Evolutionary conservation across 2,329 filamentous ascomycete genomes (phyloP), one percentile per base, ranked within the genome.

Genomic region (Hypoxylon sp.): DNA sequence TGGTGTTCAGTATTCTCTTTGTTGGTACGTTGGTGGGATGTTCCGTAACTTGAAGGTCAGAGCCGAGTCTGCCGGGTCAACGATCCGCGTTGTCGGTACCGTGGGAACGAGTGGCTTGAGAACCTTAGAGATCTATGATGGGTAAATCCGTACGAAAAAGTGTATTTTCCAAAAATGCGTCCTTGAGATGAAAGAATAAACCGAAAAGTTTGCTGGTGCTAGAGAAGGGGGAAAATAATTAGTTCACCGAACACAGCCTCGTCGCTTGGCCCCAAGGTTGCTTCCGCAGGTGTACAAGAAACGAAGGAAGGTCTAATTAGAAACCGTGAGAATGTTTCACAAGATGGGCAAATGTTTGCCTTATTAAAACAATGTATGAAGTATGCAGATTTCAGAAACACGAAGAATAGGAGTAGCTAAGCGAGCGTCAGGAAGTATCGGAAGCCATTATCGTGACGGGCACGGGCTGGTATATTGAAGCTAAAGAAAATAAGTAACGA

Each of bases 221-320:
- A 64, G 35, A 46, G n/a, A 6, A 17, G 17, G 25, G 46, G 56
- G 48, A 51, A 60, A 46, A 49, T 40, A 61, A 54, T 59, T 49
- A 60, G 42, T 67, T 58, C 51, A 31, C 55, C 40, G 35, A 61
- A 50, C 67, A 70, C 60, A 64, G 67, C 67, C 67, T 70, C 67
- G 56, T 13, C 63, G 22, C 42, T 61, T 35, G 20, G 20, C 20
- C 27, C 25, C 22, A 44, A 58, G 37, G 14, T 37, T 40, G 31
- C 6, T 58, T 54, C 30, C 46, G 48, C 40, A 59, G 14, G 13
- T 50, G 30, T 31, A 57, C 33, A 37, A 37, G 20, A 54, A 57
- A 58, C 44, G 40, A 49, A 51, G 50, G 54, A 44, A 14, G 13
- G 22, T 54, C 13, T 64, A 50, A 49, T 61, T 44, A 35, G 20